These are phyloP conservation scores for Imleria badia DNA, from an alignment of 768 basidiomycete genomes.

Conservation along the genomic window DNA sequence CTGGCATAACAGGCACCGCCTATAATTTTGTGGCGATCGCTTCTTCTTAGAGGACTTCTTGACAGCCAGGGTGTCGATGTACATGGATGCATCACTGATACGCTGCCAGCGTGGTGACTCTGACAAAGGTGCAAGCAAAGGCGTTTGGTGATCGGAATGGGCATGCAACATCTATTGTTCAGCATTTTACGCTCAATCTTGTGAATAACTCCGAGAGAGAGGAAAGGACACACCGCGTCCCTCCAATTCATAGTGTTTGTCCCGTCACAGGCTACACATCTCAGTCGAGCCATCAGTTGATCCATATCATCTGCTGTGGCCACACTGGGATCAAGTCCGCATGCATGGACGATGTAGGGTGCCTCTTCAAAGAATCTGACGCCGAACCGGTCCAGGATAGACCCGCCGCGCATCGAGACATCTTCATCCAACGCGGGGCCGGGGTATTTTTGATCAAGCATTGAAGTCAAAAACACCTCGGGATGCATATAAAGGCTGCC, in stretches of 20 bases:
- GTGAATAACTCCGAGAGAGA: neutral
- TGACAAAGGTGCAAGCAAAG: neutral
- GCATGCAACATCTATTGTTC: neutral
- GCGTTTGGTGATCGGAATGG: neutral
- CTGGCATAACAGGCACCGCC: conserved; percentile 1
- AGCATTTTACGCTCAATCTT: neutral
- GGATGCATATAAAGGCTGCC: neutral
- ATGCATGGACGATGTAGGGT: neutral
- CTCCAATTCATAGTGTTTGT: neutral
- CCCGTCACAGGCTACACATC: neutral
- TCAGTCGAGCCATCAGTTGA: conserved; percentile 1
- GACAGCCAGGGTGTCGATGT: neutral
- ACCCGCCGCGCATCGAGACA: neutral
- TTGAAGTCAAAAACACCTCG: neutral
- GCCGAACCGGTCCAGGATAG: neutral
- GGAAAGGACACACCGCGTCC: conserved; percentile 1
- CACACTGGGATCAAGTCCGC: conserved; percentile 4
- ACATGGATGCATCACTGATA: neutral
- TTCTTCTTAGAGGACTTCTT: neutral
- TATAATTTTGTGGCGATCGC: neutral
- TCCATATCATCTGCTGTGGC: conserved; percentile 5
- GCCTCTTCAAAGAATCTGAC: neutral
- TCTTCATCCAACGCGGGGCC: neutral
- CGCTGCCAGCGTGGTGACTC: neutral
- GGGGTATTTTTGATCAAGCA: neutral